Base-by-base conservation (phyloP, 805 yeast genomes). In the Kodamaea fukazawae region DNA sequence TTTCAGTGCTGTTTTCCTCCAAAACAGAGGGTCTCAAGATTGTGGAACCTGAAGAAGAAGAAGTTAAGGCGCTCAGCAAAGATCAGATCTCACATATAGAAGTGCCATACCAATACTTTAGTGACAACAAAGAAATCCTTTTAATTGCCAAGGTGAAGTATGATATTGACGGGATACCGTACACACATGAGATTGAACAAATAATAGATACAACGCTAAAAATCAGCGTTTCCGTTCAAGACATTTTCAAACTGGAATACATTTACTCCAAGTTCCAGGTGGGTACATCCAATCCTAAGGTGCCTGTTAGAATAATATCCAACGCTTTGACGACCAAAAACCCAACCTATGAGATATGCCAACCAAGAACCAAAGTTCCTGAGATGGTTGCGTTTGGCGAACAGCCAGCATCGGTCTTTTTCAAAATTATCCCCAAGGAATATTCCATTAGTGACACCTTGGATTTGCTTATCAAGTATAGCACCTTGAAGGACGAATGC, bases 141-240 rank as follows among this genome's bases (percentile, higher is more conserved):
- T 31, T 64, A 20, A 45, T 46, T 14, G 55, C 57, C 4, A 43
- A 35, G 2, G 45, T 65, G 8, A 27, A 22, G 2, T 67, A 62
- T 38, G 33, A 43, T 8, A 40, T 44, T 4, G 51, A 55, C 5
- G 52, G 47, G 4, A 53, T 47, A 17, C 34, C 14, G 4, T 57
- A 49, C 46, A 40, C 50, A 36, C 55, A 60, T 45, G 8, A 34
- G 27, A 37, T 65, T 8, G 54, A 53, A 13, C 52, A 61, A 4
- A 64, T 61, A 29, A 53, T 83, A 4, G 81, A 83, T 43, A 75
- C 80, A 4, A 60, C 76, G 1, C 63, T 86, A 28, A 68, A 76
- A 4, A 63, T 86, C 6, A 81, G 88, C 0, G 93, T 86, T 1
- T 79, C 87, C 2, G 95, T 86, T 2, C 91, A 85, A 51, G 96